Evolutionary conservation across 768 basidiomycete species (phyloP), one percentile per base, ranked within the genome.

Genomic region (Termitomyces titanicus): DNA sequence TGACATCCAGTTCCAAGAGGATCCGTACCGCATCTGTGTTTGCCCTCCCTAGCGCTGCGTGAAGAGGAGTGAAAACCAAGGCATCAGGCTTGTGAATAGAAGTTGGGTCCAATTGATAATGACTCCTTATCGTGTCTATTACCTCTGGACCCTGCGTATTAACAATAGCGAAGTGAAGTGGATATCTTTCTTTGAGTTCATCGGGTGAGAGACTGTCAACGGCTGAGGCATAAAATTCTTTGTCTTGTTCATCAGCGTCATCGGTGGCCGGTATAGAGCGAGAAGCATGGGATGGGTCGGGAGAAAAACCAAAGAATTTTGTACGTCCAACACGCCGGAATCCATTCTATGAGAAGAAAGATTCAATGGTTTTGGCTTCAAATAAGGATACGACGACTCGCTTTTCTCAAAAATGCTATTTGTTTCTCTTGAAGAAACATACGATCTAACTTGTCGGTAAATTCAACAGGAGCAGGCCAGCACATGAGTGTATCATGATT

Each of bases 391-490:
- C 4, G 27, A 24, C 15, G 12, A 27, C 53, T 7, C 49, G 48
- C 60, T 50, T 61, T 61, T 10, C 46, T 33, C 37, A 54, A 47
- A 25, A 61, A 61, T 31, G 44, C 42, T 13, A 57, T 35, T 34
- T 57, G 53, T 45, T 42, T 53, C 13, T 53, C 22, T 27, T 49
- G 43, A 25, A 39, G 22, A 15, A n/a, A 12, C 18, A 25, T 27
- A 51, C 56, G 53, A 44, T 57, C 39, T 3, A 12, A n/a, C 27
- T 51, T 39, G 27, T 51, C 49, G 38, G 10, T 40, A 10, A 31
- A 18, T 11, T 25, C 48, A 8, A 31, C 31, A 22, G 56, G 77
- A 27, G 55, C 54, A 5, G 64, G 66, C 64, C 66, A 66, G 49
- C 61, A 64, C 15, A 61, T 51, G 31, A 64, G 54, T 12, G 47